phyloP scores from a whole-genome alignment of 2,329 filamentous ascomycete genomes.

The Epichloe bromicola region DNA sequence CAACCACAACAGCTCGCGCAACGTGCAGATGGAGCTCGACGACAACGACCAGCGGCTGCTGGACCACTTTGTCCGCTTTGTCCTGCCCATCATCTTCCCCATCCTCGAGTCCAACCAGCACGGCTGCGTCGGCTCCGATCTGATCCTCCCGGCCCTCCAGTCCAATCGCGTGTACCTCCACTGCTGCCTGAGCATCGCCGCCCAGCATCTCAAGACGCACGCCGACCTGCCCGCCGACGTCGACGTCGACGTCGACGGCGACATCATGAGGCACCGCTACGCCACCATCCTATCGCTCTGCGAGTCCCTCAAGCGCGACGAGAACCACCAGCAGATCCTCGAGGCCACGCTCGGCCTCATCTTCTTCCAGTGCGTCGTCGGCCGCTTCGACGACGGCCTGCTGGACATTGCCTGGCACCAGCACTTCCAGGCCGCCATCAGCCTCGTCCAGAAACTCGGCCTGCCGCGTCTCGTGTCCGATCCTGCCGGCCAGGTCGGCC shows the following conservation, averaged over 20 bases:
- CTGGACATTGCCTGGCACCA: constrained; percentile 94
- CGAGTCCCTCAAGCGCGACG: constrained; percentile 65
- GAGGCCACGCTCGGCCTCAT: constrained; percentile 92
- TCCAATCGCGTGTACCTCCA: constrained; percentile 89
- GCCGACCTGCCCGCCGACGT: constrained; percentile 42
- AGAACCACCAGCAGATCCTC: constrained; percentile 75
- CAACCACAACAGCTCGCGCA: constrained; percentile 30
- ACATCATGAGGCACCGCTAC: constrained; percentile 86
- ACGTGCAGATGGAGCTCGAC: constrained; percentile 69
- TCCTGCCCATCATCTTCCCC: constrained; percentile 81
- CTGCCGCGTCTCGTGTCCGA: constrained; percentile 56
- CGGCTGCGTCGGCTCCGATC: constrained; percentile 64
- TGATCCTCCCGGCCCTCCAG: constrained; percentile 78
- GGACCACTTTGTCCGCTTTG: constrained; percentile 81
- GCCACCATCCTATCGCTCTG: constrained; percentile 78
- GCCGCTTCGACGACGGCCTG: constrained; percentile 68
- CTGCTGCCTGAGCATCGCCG: constrained; percentile 87
- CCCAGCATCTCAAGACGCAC: constrained; percentile 79
- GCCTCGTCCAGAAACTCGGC: constrained; percentile 72
- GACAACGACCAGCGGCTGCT: constrained; percentile 78
- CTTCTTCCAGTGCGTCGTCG: constrained; percentile 89
- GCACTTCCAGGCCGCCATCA: constrained; percentile 85
- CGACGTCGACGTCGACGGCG: constrained; percentile 71
- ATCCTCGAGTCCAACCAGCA: constrained; percentile 84
- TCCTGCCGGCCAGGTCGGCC: constrained; percentile 30